Evolutionary conservation across 1,284 basidiomycete species (phyloP), one percentile per base, ranked within the genome.

Genomic region (Moesziomyces aphidis): DNA sequence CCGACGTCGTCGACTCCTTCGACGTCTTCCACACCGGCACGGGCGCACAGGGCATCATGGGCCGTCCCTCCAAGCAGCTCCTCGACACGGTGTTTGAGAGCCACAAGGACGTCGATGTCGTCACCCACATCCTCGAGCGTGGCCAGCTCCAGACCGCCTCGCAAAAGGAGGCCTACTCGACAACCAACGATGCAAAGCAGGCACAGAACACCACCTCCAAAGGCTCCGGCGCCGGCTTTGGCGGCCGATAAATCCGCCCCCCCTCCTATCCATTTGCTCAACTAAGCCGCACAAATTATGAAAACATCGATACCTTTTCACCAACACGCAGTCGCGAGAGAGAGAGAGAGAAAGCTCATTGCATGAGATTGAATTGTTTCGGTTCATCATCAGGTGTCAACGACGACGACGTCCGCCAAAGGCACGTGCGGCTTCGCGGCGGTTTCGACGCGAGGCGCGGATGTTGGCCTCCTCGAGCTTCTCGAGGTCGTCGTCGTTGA

Each of bases 401-500:
- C 59, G 55, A 24, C 65, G 34, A 47, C 64, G 55, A 50, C 59
- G 31, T 15, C 60, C 55, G 17, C 55, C 61, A 36, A 61, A 57
- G 5, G 52, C 51, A 19, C 76, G 55, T 17, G 71, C 66, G 5
- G 76, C 78, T n/a, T 80, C 78, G 43, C 78, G 61, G 3, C 78
- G 50, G 44, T 74, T 80, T 19, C 78, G 61, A n/a, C 78, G 67
- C 42, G 70, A 69, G 5, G 76, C 79, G 9, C 81, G 57, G 36
- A 77, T 61, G 21, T 79, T 75, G 15, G 73, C 76, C 55, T 78
- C 74, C 50, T 82, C 80, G 47, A 78, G 53, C 61, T 78, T 88
- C 85, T 96, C 95, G 64, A 97, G 90, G 85, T 99, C 97, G 83
- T 97, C 96, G 26, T 91, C 90, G 13, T 88, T 92, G 63, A 98